Base-by-base conservation (phyloP, 768 basidiomycete genomes). In the Tylopilus subfusipes region DNA sequence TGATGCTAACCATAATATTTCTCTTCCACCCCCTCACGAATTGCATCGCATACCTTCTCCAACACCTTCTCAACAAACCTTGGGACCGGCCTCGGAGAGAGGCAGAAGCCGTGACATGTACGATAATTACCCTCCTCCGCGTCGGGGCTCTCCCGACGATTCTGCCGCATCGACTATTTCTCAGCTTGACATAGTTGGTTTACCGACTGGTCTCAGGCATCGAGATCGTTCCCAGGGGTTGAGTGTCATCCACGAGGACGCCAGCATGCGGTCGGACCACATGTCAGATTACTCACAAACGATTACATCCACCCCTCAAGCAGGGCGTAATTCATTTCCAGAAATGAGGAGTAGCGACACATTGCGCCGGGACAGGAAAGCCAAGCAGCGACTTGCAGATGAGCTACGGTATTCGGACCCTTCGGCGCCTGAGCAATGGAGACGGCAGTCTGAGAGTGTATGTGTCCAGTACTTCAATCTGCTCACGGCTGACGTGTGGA, bases 21-120 rank as follows among this genome's bases (percentile, higher is more conserved):
- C 66, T 5, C 68, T 82, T n/a, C 80, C 80, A 6, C 76, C 81
- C 19, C 82, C 82, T 1, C 78, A 82, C 51, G 80, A 76, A 53
- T 55, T 82, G 19, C 72, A 68, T 18, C 65, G 64, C 36, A 55
- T 68, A 25, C 56, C 68, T 19, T 72, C 70, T 25, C 64, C 68
- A 8, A 58, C 66, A 4, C 66, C 61, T 10, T 72, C 66, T 40
- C 66, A 65, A 21, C 66, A 19, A 16, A 63, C 60, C 3, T 13
- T 59, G 34, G 68, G 55, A 13, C 59, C 40, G 6, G 12, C 50
- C 27, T 47, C 60, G 2, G 70, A 71, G 33, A 58, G 64, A 31
- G 40, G 56, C 22, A 58, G 61, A 42, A 42, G 31, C 27, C 63
- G 56, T 24, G 68, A 67, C 39, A 55, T 51, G 13, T 70, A 68